A percentile compares a stretch with the other conserved stretches of the same genome.
Evolutionary conservation across 2,329 filamentous ascomycete species (phyloP).

Genomic region (Colletotrichum tropicicola): DNA sequence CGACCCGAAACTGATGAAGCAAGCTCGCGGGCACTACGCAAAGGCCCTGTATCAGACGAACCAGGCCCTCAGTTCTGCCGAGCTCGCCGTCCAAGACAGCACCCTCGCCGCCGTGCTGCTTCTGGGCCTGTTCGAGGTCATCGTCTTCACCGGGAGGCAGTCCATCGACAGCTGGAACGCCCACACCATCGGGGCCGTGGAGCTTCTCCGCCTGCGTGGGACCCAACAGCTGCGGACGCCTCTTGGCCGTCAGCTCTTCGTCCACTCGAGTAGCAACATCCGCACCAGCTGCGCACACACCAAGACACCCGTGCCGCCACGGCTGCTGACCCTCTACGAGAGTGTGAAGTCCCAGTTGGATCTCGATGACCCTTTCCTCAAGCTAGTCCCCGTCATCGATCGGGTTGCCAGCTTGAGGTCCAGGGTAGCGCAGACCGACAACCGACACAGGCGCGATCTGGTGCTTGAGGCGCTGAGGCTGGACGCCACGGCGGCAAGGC

Average conservation of each 20-base stretch:
- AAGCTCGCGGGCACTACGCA: conserved; percentile 33
- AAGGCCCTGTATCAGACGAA: conserved; percentile 26
- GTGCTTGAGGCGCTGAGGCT: conserved; percentile 33
- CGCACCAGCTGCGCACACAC: conserved; percentile 38
- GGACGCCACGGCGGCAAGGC: conserved; percentile 27
- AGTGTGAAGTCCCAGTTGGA: conserved; percentile 26
- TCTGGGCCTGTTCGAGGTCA: conserved; percentile 39
- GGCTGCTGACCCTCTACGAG: conserved; percentile 31
- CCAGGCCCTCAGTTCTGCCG: conserved; percentile 28
- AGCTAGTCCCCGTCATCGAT: conserved; percentile 31
- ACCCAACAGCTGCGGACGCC: conserved; percentile 32
- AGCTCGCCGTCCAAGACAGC: conserved; percentile 33
- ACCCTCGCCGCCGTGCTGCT: conserved; percentile 38
- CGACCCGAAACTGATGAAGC: conserved; percentile 28
- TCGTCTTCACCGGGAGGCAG: conserved; percentile 34
- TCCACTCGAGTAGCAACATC: conserved; percentile 38
- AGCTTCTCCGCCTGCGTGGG: conserved; percentile 37
- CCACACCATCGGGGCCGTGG: conserved; percentile 36
- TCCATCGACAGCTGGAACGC: conserved; percentile 37
- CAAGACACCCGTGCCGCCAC: conserved; percentile 31
- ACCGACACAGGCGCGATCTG: conserved; percentile 13
- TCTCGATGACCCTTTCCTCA: conserved; percentile 24
- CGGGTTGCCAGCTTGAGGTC: conserved; percentile 31
- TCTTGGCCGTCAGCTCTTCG: conserved; percentile 33
- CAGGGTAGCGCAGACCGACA: not conserved